Conservation (phyloP, 108 stramenopile species). For the Conticribra guillardii region DNA sequence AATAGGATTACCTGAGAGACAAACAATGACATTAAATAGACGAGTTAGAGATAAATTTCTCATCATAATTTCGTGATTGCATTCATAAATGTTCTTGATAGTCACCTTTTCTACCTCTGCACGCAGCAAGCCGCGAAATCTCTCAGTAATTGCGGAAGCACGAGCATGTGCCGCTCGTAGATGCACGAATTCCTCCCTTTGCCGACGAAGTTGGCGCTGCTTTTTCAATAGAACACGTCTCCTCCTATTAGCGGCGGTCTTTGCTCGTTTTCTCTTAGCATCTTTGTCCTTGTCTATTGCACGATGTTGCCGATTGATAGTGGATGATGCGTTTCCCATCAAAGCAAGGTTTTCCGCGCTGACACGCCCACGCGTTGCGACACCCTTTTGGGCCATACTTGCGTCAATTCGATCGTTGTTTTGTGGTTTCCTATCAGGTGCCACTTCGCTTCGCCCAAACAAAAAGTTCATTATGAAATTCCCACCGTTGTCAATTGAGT, state of each 20-base stretch:
- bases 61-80: no score
- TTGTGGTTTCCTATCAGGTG: background rate
- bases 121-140: conserved; percentile 55
- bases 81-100: background rate
- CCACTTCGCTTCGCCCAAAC: conserved; percentile 8
- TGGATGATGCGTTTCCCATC: no score
- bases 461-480: conserved; percentile 34
- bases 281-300: background rate
- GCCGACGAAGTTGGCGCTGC: conserved; percentile 23
- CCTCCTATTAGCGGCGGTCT: conserved; percentile 24
- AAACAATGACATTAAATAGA: background rate
- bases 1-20: conserved; percentile 38
- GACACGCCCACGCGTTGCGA: no score
- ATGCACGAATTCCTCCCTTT: conserved; percentile 54
- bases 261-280: conserved; percentile 7
- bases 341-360: no score
- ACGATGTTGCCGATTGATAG: no score
- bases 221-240: conserved; percentile 26
- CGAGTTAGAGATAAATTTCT: background rate
- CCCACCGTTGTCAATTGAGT: background rate
- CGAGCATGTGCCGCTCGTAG: conserved; percentile 73
- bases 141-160: conserved; percentile 51
- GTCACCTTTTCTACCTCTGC: conserved; percentile 52
- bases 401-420: background rate
- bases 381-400: no score